phyloP scores from a whole-genome alignment of 2,329 filamentous ascomycete species.

The Aspergillus sp. region DNA sequence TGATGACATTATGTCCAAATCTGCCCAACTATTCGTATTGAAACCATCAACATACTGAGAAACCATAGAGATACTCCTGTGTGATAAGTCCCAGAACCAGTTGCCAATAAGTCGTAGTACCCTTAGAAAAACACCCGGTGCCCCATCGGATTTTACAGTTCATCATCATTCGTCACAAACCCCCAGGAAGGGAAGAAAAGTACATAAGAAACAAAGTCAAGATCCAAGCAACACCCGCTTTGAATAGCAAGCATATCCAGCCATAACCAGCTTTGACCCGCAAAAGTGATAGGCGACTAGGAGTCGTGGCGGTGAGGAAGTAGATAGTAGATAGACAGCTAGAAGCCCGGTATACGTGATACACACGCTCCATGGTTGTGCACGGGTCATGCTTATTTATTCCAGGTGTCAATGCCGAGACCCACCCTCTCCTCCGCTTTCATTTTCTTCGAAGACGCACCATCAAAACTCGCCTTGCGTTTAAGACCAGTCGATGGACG shows the following conservation, averaged over 20 bases:
- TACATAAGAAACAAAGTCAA: conserved; percentile 1
- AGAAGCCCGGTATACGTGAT: not conserved
- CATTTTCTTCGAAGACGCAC: conserved; percentile 51
- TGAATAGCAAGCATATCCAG: not conserved
- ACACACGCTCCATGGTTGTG: conserved; percentile 26
- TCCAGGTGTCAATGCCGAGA: conserved; percentile 56
- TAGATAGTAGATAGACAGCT: not conserved
- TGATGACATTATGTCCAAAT: not conserved
- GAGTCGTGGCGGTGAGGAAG: not conserved
- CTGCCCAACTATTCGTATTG: not conserved
- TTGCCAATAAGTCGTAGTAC: not conserved
- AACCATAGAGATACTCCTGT: not conserved
- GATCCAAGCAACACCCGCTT: not conserved
- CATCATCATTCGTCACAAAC: conserved; percentile 25
- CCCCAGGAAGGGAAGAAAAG: conserved; percentile 3
- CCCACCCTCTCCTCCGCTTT: conserved; percentile 55
- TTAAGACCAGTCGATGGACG: conserved; percentile 35
- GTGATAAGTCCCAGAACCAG: not conserved
- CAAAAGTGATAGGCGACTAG: conserved; percentile 5
- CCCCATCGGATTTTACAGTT: conserved; percentile 15
- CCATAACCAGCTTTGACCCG: not conserved
- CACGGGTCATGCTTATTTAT: conserved; percentile 22
- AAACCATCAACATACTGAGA: not conserved
- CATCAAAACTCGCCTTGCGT: conserved; percentile 44
- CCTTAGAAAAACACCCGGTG: conserved; percentile 19